Conservation (phyloP, 1,284 basidiomycete genomes). For the Malassezia equina region DNA sequence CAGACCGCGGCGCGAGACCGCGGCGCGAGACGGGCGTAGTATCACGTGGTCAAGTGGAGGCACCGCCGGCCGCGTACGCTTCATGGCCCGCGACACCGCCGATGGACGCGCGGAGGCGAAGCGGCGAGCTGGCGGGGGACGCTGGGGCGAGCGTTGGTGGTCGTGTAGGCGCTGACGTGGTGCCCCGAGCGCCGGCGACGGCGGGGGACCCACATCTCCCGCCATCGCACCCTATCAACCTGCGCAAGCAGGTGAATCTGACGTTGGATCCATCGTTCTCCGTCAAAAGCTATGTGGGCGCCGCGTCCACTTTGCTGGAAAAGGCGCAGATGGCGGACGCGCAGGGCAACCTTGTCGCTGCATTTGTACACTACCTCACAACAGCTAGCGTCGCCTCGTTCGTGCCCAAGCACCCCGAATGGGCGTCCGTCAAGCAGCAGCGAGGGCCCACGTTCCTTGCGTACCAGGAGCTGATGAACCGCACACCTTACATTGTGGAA, state of each 20-base stretch:
- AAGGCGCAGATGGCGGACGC: constrained; percentile 42
- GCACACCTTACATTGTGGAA: constrained; percentile 34
- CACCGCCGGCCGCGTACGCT: not conserved
- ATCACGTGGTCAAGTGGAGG: not conserved
- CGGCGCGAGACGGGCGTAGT: not conserved
- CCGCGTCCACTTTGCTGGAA: constrained; percentile 41
- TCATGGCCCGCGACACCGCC: not conserved
- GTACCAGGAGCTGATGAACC: constrained; percentile 43
- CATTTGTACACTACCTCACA: constrained; percentile 48
- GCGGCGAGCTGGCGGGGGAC: not conserved
- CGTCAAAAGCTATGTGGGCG: constrained; percentile 43
- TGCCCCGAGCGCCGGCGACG: not conserved
- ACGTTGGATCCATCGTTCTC: constrained; percentile 37
- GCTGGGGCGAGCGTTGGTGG: not conserved
- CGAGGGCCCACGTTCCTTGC: constrained; percentile 32
- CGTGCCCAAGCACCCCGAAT: constrained; percentile 44
- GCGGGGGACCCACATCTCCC: constrained; percentile 16
- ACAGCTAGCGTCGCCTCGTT: constrained; percentile 39
- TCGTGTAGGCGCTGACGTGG: not conserved
- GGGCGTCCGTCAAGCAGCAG: constrained; percentile 26
- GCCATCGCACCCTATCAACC: constrained; percentile 40
- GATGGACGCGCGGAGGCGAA: not conserved
- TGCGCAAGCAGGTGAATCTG: constrained; percentile 37
- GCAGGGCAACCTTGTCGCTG: constrained; percentile 40
- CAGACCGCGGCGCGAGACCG: not conserved